Conservation (phyloP, 2,329 filamentous ascomycete species). For the Xylariaceae sp. region DNA sequence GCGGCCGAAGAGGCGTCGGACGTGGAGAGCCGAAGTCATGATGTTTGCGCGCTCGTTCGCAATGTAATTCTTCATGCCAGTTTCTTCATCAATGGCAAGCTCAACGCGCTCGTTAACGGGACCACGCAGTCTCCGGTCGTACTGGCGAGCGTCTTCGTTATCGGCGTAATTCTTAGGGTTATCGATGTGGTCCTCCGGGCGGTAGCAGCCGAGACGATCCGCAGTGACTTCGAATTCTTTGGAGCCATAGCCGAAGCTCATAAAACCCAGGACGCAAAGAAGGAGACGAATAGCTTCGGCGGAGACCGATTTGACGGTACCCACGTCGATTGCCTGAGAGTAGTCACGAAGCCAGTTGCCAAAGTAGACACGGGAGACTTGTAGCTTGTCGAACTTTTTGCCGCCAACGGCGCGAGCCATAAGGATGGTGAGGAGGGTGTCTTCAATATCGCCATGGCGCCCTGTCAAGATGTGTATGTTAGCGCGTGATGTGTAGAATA, state of each 20-base stretch:
- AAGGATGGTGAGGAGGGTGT: slow-evolving; percentile 78
- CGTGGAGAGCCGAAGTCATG: slow-evolving; percentile 80
- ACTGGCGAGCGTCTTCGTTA: slow-evolving; percentile 82
- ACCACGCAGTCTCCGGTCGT: slow-evolving; percentile 80
- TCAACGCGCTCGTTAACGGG: slow-evolving; percentile 81
- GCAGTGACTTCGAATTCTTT: slow-evolving; percentile 85
- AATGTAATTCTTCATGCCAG: slow-evolving; percentile 93
- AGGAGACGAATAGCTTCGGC: slow-evolving; percentile 90
- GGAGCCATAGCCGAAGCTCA: slow-evolving; percentile 85
- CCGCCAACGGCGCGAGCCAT: slow-evolving; percentile 59
- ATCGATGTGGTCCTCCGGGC: slow-evolving; percentile 85
- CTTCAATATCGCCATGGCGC: slow-evolving; percentile 93
- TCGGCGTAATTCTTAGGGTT: slow-evolving; percentile 85
- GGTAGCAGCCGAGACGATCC: slow-evolving; percentile 80
- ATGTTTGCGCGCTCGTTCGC: slow-evolving; percentile 81
- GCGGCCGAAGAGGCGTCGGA: slow-evolving; percentile 74
- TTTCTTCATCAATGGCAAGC: slow-evolving; percentile 76
- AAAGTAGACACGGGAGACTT: slow-evolving; percentile 90
- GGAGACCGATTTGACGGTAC: slow-evolving; percentile 88
- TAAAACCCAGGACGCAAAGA: slow-evolving; percentile 87
- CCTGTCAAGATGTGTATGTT: slow-evolving; percentile 50
- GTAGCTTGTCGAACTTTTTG: slow-evolving; percentile 89
- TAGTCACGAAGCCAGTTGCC: slow-evolving; percentile 96
- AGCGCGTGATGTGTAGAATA: slow-evolving; percentile 9
- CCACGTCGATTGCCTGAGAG: slow-evolving; percentile 91